A percentile compares a stretch with the other conserved stretches of the same genome.
Evolutionary conservation across 495 filamentous ascomycete species (phyloP).

Genomic region (Cercophora scortea): DNA sequence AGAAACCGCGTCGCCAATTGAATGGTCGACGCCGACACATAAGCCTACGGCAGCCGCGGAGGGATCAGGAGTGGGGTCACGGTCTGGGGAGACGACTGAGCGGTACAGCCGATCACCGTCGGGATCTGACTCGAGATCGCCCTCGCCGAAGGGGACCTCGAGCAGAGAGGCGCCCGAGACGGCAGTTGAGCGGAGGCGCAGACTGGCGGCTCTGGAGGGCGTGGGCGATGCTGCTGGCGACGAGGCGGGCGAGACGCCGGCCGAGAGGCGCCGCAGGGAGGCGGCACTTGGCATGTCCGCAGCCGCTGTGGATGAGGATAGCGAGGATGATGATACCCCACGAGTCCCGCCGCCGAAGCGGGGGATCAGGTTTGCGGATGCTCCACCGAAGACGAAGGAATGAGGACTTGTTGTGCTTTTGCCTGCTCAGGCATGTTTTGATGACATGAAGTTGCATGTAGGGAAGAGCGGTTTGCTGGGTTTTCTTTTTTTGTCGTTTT

Average conservation of each 20-base stretch:
- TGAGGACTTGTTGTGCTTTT: not conserved
- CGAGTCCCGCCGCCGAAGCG: constrained; percentile 33
- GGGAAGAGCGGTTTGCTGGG: too few relatives aligned
- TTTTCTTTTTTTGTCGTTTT: too few relatives aligned
- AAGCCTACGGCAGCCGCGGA: too few relatives aligned
- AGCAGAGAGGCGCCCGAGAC: constrained; percentile 27
- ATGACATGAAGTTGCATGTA: too few relatives aligned
- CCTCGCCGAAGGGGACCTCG: not conserved
- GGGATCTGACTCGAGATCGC: constrained; percentile 4
- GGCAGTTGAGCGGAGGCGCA: constrained; percentile 32
- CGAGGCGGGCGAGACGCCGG: constrained; percentile 66
- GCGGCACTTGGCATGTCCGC: constrained; percentile 66
- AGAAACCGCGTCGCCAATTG: constrained; percentile 2
- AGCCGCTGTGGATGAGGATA: constrained; percentile 48
- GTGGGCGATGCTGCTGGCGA: constrained; percentile 12
- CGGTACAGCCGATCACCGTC: constrained; percentile 7
- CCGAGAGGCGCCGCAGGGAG: constrained; percentile 73
- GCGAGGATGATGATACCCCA: constrained; percentile 53
- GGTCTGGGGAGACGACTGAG: not conserved
- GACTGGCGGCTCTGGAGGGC: constrained; percentile 30
- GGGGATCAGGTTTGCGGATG: constrained; percentile 41
- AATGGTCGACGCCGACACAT: not conserved
- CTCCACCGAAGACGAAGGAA: constrained; percentile 14
- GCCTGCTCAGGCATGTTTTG: too few relatives aligned
- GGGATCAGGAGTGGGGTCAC: not conserved